Percentiles rank a stretch among this genome's conserved stretches.
Evolutionary conservation across 768 basidiomycete species (phyloP).

Genomic region (Rhodotorula graminis): DNA sequence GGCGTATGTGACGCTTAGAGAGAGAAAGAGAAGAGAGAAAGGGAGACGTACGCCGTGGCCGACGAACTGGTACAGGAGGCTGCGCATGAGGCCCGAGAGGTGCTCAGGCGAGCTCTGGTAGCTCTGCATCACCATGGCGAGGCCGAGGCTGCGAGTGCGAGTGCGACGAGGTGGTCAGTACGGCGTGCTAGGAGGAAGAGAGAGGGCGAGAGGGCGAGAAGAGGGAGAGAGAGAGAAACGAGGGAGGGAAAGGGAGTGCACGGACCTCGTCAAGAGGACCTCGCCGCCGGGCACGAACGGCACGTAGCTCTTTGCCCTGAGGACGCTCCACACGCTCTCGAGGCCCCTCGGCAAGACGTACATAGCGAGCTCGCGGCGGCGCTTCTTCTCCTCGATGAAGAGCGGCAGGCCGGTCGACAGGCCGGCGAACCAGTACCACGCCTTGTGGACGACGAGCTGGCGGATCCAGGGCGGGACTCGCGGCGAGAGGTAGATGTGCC

Average conservation of each 20-base stretch:
- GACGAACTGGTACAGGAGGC: conserved; percentile 80
- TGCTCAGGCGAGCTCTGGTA: conserved; percentile 81
- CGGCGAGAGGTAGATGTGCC: conserved; percentile 37
- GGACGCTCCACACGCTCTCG: conserved; percentile 82
- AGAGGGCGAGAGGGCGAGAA: too few species aligned
- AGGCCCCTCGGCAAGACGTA: conserved; percentile 70
- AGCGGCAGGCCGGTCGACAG: conserved; percentile 69
- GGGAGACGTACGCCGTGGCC: conserved; percentile 59
- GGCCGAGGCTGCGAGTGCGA: conserved; percentile 59
- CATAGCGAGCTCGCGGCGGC: conserved; percentile 89
- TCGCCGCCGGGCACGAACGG: conserved; percentile 50
- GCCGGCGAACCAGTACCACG: conserved; percentile 60
- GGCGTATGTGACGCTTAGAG: too few species aligned
- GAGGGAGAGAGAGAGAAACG: not conserved
- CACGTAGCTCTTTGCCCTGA: conserved; percentile 69
- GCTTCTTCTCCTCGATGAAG: conserved; percentile 77
- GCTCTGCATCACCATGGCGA: conserved; percentile 90
- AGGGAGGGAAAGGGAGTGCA: not conserved
- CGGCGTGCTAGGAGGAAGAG: too few species aligned
- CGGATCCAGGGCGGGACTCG: conserved; percentile 46
- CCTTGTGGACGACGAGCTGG: conserved; percentile 61
- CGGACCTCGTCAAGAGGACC: conserved; percentile 33
- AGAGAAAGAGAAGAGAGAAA: too few species aligned
- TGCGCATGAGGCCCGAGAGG: conserved; percentile 71
- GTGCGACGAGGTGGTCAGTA: too few species aligned